Conservation (phyloP, 805 yeast species). For the Ogataea paraovalis region DNA sequence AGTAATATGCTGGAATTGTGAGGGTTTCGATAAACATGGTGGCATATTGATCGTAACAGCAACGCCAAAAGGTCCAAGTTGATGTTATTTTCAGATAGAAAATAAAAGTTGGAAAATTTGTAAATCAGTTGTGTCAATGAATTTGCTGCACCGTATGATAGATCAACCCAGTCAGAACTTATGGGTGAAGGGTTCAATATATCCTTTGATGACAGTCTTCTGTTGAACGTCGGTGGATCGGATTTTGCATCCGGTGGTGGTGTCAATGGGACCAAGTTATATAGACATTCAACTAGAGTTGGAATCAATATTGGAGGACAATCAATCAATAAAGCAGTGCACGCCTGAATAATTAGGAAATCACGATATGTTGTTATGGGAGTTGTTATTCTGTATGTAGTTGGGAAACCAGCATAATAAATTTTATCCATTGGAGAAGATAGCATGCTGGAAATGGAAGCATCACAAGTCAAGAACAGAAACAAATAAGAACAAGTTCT, state of each 20-base stretch:
- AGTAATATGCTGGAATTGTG: conserved; percentile 51
- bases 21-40: conserved; percentile 47
- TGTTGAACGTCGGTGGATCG: conserved; percentile 13
- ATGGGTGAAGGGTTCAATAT: conserved; percentile 7
- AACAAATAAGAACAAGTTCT: conserved; percentile 50
- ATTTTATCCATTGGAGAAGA: conserved; percentile 41
- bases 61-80: conserved; percentile 58
- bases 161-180: conserved; percentile 26
- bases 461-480: conserved; percentile 42
- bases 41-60: conserved; percentile 52
- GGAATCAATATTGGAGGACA: conserved; percentile 37
- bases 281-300: conserved; percentile 54
- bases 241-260: conserved; percentile 2
- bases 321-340: conserved; percentile 37
- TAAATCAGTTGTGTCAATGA: conserved; percentile 41
- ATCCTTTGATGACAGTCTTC: conserved; percentile 13
- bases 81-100: conserved; percentile 35
- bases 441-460: conserved; percentile 35
- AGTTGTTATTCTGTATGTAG: conserved; percentile 38
- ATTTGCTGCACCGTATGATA: conserved; percentile 49
- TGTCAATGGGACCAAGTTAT: conserved; percentile 52
- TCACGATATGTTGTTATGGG: conserved; percentile 55
- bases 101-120: conserved; percentile 34
- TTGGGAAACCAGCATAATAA: conserved; percentile 49
- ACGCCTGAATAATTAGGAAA: conserved; percentile 52